Base-by-base conservation (phyloP, 2,329 filamentous ascomycete species). In the Penicillium sp. region DNA sequence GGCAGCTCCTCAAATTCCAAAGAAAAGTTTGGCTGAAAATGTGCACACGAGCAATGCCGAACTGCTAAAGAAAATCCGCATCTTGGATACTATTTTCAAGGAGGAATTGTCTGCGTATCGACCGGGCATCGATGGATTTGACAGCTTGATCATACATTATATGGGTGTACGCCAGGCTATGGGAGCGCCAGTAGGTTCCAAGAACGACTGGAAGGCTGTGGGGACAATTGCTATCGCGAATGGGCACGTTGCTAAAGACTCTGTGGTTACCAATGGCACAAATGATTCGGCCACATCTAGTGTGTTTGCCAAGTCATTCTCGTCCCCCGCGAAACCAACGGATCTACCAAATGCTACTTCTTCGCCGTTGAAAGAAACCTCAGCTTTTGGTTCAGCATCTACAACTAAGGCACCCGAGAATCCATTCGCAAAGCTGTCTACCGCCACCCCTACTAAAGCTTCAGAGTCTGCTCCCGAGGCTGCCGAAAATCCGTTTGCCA, bases 71-170 rank as follows among this genome's bases (percentile, higher is more conserved):
- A 71, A 69, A 28, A 47, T 76, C 14, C 69, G 68, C 26, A 59
- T 62, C 14, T 53, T 77, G 51, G 75, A 76, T 51, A 59, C 66
- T 28, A 63, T 59, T 18, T 73, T 77, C 55, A 66, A 74, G 50
- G 63, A 64, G 7, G 62, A 70, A 40, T 46, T 77, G 10, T 59
- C 66, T 10, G 56, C 59, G 3, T 55, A 70, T 21, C 64, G 76
- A 52, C 69, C 73, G 5, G 57, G 63, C 14, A 66, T 48, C 2
- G 58, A 73, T 42, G 65, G 69, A 40, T 72, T 77, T 45, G 73
- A 76, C 50, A 56, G 61, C 14, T 31, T 74, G 29, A 62, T 78
- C 24, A 58, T 70, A 5, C 71, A 71, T 48, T 78, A 77, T 55
- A 59, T 74, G 47, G 68, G 67, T 40, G 64, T 72, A 48, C 73